A percentile compares a stretch with the other conserved stretches of the same genome.
These are phyloP conservation scores for Paragyromitra xinjiangensis DNA, from an alignment of 495 filamentous ascomycete species.

Conservation along the genomic window DNA sequence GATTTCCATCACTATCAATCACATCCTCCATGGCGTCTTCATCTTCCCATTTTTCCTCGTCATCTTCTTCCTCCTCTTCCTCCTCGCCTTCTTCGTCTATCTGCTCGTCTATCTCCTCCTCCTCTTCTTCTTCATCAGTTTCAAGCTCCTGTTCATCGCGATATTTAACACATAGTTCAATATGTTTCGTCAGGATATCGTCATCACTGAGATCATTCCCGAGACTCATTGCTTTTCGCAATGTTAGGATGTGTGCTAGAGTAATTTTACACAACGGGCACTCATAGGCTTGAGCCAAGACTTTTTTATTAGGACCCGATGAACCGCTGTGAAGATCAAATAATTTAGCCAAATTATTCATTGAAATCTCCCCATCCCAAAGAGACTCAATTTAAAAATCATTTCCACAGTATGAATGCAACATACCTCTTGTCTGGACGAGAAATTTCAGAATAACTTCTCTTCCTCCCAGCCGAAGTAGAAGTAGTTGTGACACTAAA, in stretches of 20 bases:
- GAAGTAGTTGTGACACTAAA: background rate
- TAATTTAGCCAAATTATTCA: constrained; percentile 8
- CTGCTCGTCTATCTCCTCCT: constrained; percentile 25
- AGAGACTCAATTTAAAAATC: background rate
- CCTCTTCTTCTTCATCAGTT: constrained; percentile 40
- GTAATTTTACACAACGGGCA: constrained; percentile 39
- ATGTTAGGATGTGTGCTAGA: constrained; percentile 35
- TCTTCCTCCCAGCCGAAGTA: constrained; percentile 25
- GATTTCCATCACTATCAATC: constrained; percentile 24
- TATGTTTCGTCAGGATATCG: constrained; percentile 38
- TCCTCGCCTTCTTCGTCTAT: constrained; percentile 25
- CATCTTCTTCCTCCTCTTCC: constrained; percentile 26
- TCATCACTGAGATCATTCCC: constrained; percentile 12
- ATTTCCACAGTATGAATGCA: background rate
- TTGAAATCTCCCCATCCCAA: background rate
- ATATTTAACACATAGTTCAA: constrained; percentile 42
- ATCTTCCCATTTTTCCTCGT: constrained; percentile 34
- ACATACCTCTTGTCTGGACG: constrained; percentile 32
- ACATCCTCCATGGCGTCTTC: constrained; percentile 47
- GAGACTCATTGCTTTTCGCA: constrained; percentile 34
- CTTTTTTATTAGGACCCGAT: constrained; percentile 6
- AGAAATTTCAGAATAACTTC: constrained; percentile 46
- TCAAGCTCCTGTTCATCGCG: constrained; percentile 14
- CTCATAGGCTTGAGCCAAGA: constrained; percentile 6
- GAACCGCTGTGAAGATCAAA: constrained; percentile 2